These are phyloP conservation scores for Colletotrichum coccodes DNA, from an alignment of 2,329 filamentous ascomycete species.

Conservation along the genomic window DNA sequence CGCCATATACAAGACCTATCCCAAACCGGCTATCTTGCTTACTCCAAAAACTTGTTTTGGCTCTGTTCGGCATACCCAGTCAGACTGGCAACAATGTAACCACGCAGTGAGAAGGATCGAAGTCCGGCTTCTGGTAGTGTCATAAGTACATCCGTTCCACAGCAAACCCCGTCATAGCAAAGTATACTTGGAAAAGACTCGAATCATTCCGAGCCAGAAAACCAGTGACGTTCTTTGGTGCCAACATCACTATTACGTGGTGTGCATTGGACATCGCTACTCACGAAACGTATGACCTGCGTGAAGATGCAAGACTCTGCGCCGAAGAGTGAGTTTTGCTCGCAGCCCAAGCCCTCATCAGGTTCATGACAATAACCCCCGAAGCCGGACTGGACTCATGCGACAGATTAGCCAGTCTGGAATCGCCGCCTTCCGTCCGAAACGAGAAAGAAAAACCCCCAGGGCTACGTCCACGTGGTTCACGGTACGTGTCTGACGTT, in stretches of 20 bases:
- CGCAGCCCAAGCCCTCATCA: background rate
- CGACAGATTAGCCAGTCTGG: background rate
- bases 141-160: background rate
- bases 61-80: background rate
- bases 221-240: background rate
- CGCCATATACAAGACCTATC: background rate
- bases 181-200: background rate
- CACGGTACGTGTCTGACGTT: background rate
- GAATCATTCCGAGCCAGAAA: background rate
- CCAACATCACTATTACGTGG: background rate
- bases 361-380: background rate
- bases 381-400: background rate
- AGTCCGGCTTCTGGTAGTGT: background rate
- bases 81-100: background rate
- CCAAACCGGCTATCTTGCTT: background rate
- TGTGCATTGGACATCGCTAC: background rate
- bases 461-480: background rate
- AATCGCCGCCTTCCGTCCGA: background rate
- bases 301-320: background rate
- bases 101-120: background rate
- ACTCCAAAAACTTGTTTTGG: background rate
- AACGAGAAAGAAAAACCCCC: background rate
- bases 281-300: background rate
- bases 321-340: background rate
- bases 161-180: background rate